Evolutionary conservation across 441 rosid species (phyloP).

Genomic region (Jatropha podagrica): DNA sequence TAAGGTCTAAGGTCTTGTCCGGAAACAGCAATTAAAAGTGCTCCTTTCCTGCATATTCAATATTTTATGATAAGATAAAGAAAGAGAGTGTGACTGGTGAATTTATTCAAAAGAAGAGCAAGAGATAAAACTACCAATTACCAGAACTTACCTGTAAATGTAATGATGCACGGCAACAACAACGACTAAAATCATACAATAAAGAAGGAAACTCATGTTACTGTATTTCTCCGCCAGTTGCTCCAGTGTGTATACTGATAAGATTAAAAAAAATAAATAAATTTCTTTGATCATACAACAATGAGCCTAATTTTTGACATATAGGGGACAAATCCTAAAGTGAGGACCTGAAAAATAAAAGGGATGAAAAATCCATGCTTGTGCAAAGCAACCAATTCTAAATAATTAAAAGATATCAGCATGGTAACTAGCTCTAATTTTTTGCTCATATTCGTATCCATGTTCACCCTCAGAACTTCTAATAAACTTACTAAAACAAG

Average conservation of each 20-base stretch:
- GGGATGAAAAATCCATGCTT: not conserved
- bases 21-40: constrained; percentile 57
- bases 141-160: constrained; percentile 61
- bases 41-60: constrained; percentile 73
- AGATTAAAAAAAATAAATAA: not conserved
- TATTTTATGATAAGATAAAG: constrained; percentile 18
- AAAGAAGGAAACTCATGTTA: constrained; percentile 76
- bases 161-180: constrained; percentile 73
- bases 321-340: not conserved
- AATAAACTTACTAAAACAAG: not conserved
- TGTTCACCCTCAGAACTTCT: not conserved
- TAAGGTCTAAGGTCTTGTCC: constrained; percentile 77
- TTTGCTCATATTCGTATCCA: not conserved
- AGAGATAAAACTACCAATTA: not conserved
- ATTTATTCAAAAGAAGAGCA: not conserved
- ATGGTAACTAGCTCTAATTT: not conserved
- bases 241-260: constrained; percentile 91
- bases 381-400: not conserved
- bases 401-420: not conserved
- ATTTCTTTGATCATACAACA: constrained; percentile 4
- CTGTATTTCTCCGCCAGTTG: constrained; percentile 95
- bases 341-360: not conserved
- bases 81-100: not conserved
- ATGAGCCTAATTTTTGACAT: not conserved
- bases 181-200: constrained; percentile 69